Evolutionary conservation across 805 yeast species (phyloP), one percentile per base, ranked within the genome.

Genomic region (Yarrowia yakushimensis): DNA sequence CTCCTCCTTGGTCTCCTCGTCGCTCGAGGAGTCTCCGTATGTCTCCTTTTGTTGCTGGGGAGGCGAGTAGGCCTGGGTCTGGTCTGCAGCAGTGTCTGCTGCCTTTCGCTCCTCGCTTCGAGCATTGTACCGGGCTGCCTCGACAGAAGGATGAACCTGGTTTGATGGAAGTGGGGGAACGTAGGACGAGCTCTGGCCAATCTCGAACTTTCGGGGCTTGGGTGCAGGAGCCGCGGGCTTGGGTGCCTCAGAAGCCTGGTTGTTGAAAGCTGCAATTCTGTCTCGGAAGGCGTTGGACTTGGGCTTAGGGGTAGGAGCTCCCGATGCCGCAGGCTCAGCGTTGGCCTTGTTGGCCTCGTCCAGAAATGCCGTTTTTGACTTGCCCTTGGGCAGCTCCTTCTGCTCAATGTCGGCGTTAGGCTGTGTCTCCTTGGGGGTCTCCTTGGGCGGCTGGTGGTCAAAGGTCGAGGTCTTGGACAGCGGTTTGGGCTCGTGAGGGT

Each of bases 171-270:
- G 43, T 2, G 75, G 77, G 10, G 84, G 87, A 12, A 84, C 80
- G 68, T 86, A 85, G 4, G 85, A 81, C 9, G 87, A 83, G 60
- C 83, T 77, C 5, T 82, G 83, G 2, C 85, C 80, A 1, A 84
- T 79, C 22, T 81, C 85, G 33, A 79, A 84, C 66, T 71, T 59
- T 64, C 70, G 72, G 15, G 68, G 68, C 18, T 63, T 50, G 13
- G 70, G 69, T 1, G 83, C 82, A 13, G 69, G 68, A 5, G 83
- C 81, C 30, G 79, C 74, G 2, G 79, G 72, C 12, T 65, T 64
- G 12, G 71, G 70, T 43, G 71, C 73, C 43, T 52, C 59, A 4
- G 42, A 33, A 4, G 31, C 31, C 33, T 31, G 59, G 65, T 81
- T 28, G 61, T 55, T 79, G 71, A 85, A 84, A 27, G 85, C 76